phyloP scores from a whole-genome alignment of 2,329 filamentous ascomycete genomes.

The Cordyceps cateniannulata region DNA sequence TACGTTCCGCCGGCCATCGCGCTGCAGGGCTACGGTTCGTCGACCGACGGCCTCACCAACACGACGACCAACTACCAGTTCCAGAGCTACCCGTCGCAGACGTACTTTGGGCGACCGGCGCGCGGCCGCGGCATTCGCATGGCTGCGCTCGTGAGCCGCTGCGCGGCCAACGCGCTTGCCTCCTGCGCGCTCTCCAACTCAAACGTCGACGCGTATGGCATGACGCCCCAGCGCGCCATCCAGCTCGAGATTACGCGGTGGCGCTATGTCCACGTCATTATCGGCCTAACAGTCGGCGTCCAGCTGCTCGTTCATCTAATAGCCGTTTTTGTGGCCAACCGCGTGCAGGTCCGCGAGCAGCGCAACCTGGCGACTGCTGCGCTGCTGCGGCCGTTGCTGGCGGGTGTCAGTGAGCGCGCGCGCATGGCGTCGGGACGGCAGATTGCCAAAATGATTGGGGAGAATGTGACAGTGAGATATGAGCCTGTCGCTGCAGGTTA shows the following conservation, averaged over 20 bases:
- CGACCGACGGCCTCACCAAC: constrained; percentile 17
- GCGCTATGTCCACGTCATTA: constrained; percentile 25
- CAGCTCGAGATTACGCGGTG: constrained; percentile 27
- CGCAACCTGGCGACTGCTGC: constrained; percentile 19
- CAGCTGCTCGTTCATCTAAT: constrained; percentile 24
- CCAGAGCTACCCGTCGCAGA: constrained; percentile 37
- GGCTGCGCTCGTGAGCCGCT: constrained; percentile 29
- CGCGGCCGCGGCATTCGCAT: constrained; percentile 27
- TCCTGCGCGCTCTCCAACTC: constrained; percentile 26
- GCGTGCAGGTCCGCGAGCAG: constrained; percentile 22
- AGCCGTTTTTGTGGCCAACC: constrained; percentile 20
- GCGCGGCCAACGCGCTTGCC: constrained; percentile 30
- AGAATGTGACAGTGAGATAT: not conserved
- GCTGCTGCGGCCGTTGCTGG: constrained; percentile 17
- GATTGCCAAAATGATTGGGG: constrained; percentile 12
- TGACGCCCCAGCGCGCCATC: constrained; percentile 21
- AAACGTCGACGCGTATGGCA: constrained; percentile 20
- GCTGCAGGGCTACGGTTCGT: constrained; percentile 31
- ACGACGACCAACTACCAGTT: constrained; percentile 22
- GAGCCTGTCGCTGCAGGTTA: not conserved
- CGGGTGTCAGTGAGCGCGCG: constrained; percentile 14
- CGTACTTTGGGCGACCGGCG: constrained; percentile 28
- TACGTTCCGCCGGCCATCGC: constrained; percentile 33
- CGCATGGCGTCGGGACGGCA: constrained; percentile 16
- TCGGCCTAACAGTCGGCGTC: constrained; percentile 25